Conservation (phyloP, 495 filamentous ascomycete genomes). For the Haplographium delicatum region DNA sequence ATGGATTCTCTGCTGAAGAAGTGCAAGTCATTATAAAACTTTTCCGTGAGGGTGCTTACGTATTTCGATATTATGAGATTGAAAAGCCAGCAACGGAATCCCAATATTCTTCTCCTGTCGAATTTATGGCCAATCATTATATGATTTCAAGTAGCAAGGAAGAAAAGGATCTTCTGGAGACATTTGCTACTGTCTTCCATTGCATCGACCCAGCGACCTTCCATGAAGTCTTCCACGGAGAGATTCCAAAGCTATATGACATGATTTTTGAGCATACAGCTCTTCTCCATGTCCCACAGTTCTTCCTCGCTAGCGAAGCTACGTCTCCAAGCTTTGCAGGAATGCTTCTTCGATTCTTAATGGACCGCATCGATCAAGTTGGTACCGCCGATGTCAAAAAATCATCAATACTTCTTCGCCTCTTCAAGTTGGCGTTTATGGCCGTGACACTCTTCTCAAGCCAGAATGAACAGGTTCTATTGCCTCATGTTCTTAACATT, state of each 20-base stretch:
- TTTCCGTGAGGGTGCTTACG: constrained; percentile 90
- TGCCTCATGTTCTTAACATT: constrained; percentile 94
- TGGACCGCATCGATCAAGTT: constrained; percentile 92
- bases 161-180: constrained; percentile 96
- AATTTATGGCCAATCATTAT: constrained; percentile 88
- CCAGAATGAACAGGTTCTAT: constrained; percentile 91
- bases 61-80: constrained; percentile 92
- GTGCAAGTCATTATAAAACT: constrained; percentile 95
- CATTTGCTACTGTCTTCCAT: constrained; percentile 96
- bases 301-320: constrained; percentile 95
- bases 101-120: constrained; percentile 70
- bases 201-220: constrained; percentile 98
- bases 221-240: constrained; percentile 95
- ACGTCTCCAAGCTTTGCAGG: constrained; percentile 96
- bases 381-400: constrained; percentile 85
- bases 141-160: constrained; percentile 88
- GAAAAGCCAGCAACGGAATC: constrained; percentile 74
- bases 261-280: constrained; percentile 97
- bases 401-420: constrained; percentile 83
- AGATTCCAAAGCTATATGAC: constrained; percentile 92
- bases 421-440: constrained; percentile 99
- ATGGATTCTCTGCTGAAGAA: constrained; percentile 95
- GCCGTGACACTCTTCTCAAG: constrained; percentile 91
- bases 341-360: constrained; percentile 94
- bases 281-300: constrained; percentile 91